phyloP scores from a whole-genome alignment of 129 eudicot species.

The Flaveria linearis region DNA sequence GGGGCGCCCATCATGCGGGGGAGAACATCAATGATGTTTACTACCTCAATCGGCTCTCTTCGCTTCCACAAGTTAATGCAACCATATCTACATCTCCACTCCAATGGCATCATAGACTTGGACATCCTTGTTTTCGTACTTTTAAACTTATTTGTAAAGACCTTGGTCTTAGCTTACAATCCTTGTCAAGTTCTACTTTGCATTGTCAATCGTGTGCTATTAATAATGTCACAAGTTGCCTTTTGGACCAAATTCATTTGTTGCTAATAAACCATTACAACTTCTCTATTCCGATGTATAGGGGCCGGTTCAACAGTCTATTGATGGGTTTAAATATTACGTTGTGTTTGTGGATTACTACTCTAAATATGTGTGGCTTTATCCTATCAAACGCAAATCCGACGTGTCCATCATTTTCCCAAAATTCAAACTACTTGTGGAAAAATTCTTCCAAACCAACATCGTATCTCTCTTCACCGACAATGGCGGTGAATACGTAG shows the following conservation, averaged over 20 bases:
- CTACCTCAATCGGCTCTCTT: neutral
- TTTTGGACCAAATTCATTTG: neutral
- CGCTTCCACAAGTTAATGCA: neutral
- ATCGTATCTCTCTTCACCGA: slow-evolving; percentile 4
- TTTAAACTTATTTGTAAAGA: slow-evolving; percentile 1
- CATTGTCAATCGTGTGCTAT: slow-evolving; percentile 22
- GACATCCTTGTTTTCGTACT: too few relatives aligned
- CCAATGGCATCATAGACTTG: slow-evolving; percentile 27
- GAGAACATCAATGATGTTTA: slow-evolving; percentile 9
- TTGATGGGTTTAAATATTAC: slow-evolving; percentile 5
- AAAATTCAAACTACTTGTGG: slow-evolving; percentile 1
- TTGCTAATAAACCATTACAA: slow-evolving; percentile 9
- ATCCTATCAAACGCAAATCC: slow-evolving; percentile 3
- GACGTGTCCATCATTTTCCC: neutral
- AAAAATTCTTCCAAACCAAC: neutral
- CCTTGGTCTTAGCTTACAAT: slow-evolving; percentile 9
- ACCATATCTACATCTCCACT: neutral
- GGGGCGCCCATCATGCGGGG: slow-evolving; percentile 5
- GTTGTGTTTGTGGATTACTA: slow-evolving; percentile 20
- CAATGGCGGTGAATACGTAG: slow-evolving; percentile 11
- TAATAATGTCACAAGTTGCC: slow-evolving; percentile 27
- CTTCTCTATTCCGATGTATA: neutral
- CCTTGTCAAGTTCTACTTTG: neutral
- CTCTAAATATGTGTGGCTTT: slow-evolving; percentile 11
- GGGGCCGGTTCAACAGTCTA: too few relatives aligned